Evolutionary conservation across 2,329 filamentous ascomycete genomes (phyloP).

Genomic region (Dactylonectria macrodidyma): DNA sequence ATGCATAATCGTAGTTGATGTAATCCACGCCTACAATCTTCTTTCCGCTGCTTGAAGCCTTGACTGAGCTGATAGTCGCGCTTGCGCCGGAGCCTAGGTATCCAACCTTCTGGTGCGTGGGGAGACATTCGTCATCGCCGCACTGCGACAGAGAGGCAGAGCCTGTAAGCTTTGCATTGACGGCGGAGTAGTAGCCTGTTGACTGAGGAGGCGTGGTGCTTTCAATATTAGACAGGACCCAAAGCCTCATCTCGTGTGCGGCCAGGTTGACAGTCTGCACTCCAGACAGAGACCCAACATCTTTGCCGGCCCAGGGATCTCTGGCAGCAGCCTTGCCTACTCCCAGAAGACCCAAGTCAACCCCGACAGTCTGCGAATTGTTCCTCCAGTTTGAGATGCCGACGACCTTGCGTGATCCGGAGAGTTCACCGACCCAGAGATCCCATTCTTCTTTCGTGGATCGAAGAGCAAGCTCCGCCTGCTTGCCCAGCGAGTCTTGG

Average conservation of each 20-base stretch:
- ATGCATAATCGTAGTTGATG: slow-evolving; percentile 67
- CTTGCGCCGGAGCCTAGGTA: slow-evolving; percentile 53
- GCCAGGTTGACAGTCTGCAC: slow-evolving; percentile 51
- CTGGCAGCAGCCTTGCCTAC: slow-evolving; percentile 56
- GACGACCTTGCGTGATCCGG: slow-evolving; percentile 58
- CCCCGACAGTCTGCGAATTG: slow-evolving; percentile 56
- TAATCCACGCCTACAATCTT: slow-evolving; percentile 64
- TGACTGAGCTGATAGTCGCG: slow-evolving; percentile 54
- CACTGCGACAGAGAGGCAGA: slow-evolving; percentile 55
- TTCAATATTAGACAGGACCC: slow-evolving; percentile 55
- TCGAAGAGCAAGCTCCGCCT: slow-evolving; percentile 64
- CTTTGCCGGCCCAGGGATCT: slow-evolving; percentile 57
- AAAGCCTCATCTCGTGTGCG: slow-evolving; percentile 57
- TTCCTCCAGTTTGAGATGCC: slow-evolving; percentile 67
- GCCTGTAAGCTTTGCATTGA: slow-evolving; percentile 54
- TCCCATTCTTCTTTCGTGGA: slow-evolving; percentile 66
- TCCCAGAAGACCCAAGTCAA: slow-evolving; percentile 59
- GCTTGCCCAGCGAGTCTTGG: slow-evolving; percentile 67
- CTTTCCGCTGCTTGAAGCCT: slow-evolving; percentile 47
- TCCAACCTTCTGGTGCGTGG: slow-evolving; percentile 60
- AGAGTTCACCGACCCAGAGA: slow-evolving; percentile 65
- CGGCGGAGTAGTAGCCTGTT: slow-evolving; percentile 57
- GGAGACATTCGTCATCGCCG: slow-evolving; percentile 56
- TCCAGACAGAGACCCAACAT: slow-evolving; percentile 51
- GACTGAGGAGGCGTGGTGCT: slow-evolving; percentile 40